These are phyloP conservation scores for Sporormia fimetaria DNA, from an alignment of 495 filamentous ascomycete genomes.

Conservation along the genomic window DNA sequence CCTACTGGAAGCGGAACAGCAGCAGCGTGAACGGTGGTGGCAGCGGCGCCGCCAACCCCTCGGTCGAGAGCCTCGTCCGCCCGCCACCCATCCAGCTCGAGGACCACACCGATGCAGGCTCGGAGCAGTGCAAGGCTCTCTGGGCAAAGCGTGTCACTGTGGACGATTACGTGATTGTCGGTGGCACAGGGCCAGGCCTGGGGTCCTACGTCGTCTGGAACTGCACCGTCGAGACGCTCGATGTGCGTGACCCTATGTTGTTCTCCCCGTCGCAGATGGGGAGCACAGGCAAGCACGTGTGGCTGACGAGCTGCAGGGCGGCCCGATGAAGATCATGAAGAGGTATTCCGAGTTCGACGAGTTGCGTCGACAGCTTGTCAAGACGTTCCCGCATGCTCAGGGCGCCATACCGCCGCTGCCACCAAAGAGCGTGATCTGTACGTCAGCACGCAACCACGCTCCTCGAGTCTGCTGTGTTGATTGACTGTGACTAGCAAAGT, in stretches of 20 bases:
- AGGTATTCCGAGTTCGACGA: slow-evolving; percentile 65
- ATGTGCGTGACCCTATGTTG: slow-evolving; percentile 47
- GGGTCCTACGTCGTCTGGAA: slow-evolving; percentile 69
- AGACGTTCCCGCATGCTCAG: slow-evolving; percentile 54
- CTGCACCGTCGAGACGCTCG: slow-evolving; percentile 55
- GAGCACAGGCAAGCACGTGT: too few relatives aligned
- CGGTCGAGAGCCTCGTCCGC: slow-evolving; percentile 14
- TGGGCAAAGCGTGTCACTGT: slow-evolving; percentile 59
- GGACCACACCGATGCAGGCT: slow-evolving; percentile 57
- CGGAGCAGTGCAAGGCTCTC: slow-evolving; percentile 48
- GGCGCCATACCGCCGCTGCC: slow-evolving; percentile 55
- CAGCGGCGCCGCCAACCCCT: slow-evolving; percentile 5
- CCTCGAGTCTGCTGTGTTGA: slow-evolving; percentile 14
- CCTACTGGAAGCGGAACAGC: slow-evolving; percentile 32
- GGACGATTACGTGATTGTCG: slow-evolving; percentile 55
- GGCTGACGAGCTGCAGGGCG: slow-evolving; percentile 37
- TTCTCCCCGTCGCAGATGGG: too few relatives aligned
- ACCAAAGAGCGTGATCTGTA: slow-evolving; percentile 60
- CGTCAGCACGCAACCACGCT: slow-evolving; percentile 25
- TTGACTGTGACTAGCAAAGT: slow-evolving; percentile 40
- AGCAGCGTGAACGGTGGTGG: slow-evolving; percentile 31
- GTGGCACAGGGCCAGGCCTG: slow-evolving; percentile 48
- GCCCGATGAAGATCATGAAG: slow-evolving; percentile 49
- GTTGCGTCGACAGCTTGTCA: slow-evolving; percentile 44
- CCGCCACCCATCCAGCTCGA: slow-evolving; percentile 51